Conservation (phyloP, 208 protist species). For the Kentomonas sorsogonicus region DNA sequence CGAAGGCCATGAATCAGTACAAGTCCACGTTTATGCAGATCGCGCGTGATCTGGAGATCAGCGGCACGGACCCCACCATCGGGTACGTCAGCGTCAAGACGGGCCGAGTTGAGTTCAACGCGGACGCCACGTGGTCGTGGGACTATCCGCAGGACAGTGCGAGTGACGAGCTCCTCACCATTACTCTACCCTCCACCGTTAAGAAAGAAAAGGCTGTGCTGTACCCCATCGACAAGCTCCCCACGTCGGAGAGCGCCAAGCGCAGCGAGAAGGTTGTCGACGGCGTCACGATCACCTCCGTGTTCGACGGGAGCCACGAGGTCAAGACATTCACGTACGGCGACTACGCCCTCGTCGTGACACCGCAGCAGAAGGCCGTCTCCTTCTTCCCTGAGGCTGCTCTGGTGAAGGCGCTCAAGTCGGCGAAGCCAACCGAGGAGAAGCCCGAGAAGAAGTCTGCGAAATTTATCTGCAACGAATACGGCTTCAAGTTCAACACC, state of each 20-base stretch:
- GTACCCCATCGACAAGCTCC: slow-evolving; percentile 33
- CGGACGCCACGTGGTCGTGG: slow-evolving; percentile 62
- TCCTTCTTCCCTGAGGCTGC: slow-evolving; percentile 41
- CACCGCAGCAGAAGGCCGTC: slow-evolving; percentile 51
- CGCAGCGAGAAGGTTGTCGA: slow-evolving; percentile 39
- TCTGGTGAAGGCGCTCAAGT: slow-evolving; percentile 38
- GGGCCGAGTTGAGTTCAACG: slow-evolving; percentile 30
- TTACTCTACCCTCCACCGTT: slow-evolving; percentile 36
- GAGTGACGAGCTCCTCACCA: slow-evolving; percentile 20
- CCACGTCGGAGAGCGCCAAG: slow-evolving; percentile 25
- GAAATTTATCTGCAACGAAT: slow-evolving; percentile 43
- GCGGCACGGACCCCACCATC: slow-evolving; percentile 28
- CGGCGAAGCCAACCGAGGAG: slow-evolving; percentile 28
- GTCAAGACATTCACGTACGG: slow-evolving; percentile 45
- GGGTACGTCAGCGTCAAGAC: slow-evolving; percentile 52
- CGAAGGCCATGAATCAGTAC: slow-evolving; percentile 52
- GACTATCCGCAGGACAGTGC: slow-evolving; percentile 12
- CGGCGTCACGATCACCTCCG: slow-evolving; percentile 40
- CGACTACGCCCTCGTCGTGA: slow-evolving; percentile 45
- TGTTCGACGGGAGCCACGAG: slow-evolving; percentile 49
- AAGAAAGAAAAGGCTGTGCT: slow-evolving; percentile 61
- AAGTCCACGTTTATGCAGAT: slow-evolving; percentile 59
- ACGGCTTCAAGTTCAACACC: slow-evolving; percentile 57
- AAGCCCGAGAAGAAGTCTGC: slow-evolving; percentile 30
- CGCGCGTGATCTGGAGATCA: slow-evolving; percentile 38